Base-by-base conservation (phyloP, 805 yeast species). In the Suhomyces sp. region DNA sequence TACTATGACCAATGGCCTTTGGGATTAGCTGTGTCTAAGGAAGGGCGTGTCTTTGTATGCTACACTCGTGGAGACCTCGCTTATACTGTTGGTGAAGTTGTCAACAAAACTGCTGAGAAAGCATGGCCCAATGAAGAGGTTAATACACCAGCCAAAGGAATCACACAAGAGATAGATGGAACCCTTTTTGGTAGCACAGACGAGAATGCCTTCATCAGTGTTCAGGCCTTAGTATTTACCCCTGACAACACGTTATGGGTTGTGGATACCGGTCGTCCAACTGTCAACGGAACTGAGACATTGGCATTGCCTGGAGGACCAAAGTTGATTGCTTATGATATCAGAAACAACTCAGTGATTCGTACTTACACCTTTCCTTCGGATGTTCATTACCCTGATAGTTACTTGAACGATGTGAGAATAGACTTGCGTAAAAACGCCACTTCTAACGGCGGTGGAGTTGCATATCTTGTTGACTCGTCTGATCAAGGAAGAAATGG, bases 401-500 rank as follows among this genome's bases (percentile, higher is more conserved):
- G 31, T 19, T 28, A 19, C 23, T 19, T 28, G 21, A 28, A 28
- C n/a, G 31, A 28, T 16, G 23, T 28, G 10, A 18, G 31, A 19
- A 28, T 28, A 8, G 31, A 28, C n/a, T 23, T 18, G 17, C 31
- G 31, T 28, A 28, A 28, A 6, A 28, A 28, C 13, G 7, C 17
- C 12, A 28, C 31, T 4, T 5, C 18, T 1, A 28, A 13, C 19
- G 31, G 31, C 11, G 13, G 17, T 12, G 31, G 31, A 11, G 9
- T 28, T 19, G 31, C 23, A 3, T 28, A 28, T 13, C 9, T 28
- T 4, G 17, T 28, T 3, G 31, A 28, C 13, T 28, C 31, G 6
- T 28, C 31, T 4, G 31, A 28, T 16, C 31, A 28, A 28, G 31
- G 31, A 8, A 28, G 31, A 13, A 28, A 28, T 12, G 31, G 31